Percentiles rank a stretch among this genome's conserved stretches.
Evolutionary conservation across 331 rosid genomes (phyloP).

Genomic region (Telfairia occidentalis): DNA sequence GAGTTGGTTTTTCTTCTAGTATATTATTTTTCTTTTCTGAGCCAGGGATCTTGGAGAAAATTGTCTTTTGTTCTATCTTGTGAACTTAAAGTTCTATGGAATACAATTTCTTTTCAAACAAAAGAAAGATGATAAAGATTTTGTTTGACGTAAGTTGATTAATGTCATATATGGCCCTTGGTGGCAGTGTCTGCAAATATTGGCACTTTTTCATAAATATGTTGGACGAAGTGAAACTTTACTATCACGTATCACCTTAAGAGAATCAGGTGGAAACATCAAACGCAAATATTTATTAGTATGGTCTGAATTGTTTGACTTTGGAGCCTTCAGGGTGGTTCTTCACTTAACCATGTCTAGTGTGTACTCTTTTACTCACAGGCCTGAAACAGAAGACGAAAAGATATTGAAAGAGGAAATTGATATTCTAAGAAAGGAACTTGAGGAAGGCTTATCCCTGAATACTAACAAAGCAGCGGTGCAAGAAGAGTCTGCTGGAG

Average conservation of each 20-base stretch:
- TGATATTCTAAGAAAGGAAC: slow-evolving; percentile 54
- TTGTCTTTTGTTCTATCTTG: background rate
- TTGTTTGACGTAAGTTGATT: background rate
- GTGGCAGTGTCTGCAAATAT: background rate
- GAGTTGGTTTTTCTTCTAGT: background rate
- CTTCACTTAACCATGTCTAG: slow-evolving; percentile 20
- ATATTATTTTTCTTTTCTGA: background rate
- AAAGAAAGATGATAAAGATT: background rate
- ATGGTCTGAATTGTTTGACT: slow-evolving; percentile 17
- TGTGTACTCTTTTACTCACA: slow-evolving; percentile 33
- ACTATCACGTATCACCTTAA: background rate
- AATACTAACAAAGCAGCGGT: background rate
- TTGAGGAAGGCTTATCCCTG: slow-evolving; percentile 26
- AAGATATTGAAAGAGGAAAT: slow-evolving; percentile 66
- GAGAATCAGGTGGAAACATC: background rate
- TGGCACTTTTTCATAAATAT: background rate
- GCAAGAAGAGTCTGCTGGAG: slow-evolving; percentile 29
- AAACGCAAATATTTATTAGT: background rate
- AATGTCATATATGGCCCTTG: background rate
- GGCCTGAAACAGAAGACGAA: slow-evolving; percentile 73
- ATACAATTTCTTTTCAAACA: background rate
- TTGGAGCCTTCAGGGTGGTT: slow-evolving; percentile 15
- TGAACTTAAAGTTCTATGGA: background rate
- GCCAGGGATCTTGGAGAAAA: background rate
- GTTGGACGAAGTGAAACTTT: background rate